Evolutionary conservation across 2,329 filamentous ascomycete species (phyloP).

Genomic region (Leptographium wingfieldii): DNA sequence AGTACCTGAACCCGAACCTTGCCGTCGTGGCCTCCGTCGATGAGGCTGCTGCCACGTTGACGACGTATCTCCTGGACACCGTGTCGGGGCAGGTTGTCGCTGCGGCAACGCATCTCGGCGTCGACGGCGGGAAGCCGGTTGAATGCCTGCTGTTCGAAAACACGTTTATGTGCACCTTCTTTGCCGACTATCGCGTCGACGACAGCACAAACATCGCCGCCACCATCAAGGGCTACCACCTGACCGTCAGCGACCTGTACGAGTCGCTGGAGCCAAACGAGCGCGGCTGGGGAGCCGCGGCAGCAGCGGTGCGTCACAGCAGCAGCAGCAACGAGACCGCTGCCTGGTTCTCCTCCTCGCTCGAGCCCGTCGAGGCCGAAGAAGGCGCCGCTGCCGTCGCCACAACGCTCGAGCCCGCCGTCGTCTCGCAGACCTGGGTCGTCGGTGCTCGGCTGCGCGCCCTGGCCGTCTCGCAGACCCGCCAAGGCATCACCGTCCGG

Average conservation of each 20-base stretch:
- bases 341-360: conserved; percentile 39
- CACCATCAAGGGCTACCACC: conserved; percentile 67
- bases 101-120: conserved; percentile 54
- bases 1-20: conserved; percentile 85
- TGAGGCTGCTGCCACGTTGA: conserved; percentile 43
- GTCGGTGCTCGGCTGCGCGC: conserved; percentile 67
- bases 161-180: conserved; percentile 84
- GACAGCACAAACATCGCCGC: conserved; percentile 36
- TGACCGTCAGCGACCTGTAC: conserved; percentile 79
- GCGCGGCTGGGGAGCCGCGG: conserved; percentile 49
- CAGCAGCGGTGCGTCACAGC: not conserved
- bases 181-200: conserved; percentile 42
- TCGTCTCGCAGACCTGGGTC: conserved; percentile 69
- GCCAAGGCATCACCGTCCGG: conserved; percentile 79
- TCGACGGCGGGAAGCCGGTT: conserved; percentile 63
- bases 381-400: conserved; percentile 23
- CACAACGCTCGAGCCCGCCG: conserved; percentile 45
- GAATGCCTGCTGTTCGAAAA: conserved; percentile 79
- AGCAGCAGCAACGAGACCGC: not conserved
- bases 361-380: conserved; percentile 49
- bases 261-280: conserved; percentile 77
- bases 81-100: conserved; percentile 72
- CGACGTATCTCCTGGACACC: conserved; percentile 72
- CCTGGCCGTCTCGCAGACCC: conserved; percentile 75
- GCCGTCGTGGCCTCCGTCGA: conserved; percentile 61